phyloP scores from a whole-genome alignment of 768 basidiomycete genomes.

The Mycena epipterygia region DNA sequence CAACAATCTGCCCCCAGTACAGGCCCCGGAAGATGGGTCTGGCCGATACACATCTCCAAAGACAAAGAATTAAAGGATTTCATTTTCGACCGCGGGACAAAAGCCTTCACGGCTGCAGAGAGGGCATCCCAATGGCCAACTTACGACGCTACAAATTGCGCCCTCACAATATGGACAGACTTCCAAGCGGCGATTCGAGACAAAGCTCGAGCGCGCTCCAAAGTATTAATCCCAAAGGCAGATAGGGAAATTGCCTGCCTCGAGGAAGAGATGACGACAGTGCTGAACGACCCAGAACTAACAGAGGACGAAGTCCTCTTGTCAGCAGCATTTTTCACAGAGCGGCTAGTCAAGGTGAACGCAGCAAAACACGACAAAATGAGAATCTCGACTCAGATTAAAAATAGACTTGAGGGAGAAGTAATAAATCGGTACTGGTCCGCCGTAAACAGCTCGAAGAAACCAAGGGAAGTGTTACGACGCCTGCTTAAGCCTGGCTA shows the following conservation, averaged over 20 bases:
- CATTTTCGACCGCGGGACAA: background rate
- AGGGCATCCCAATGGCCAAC: background rate
- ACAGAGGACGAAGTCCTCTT: background rate
- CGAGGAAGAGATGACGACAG: background rate
- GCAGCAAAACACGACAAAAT: background rate
- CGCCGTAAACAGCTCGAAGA: background rate
- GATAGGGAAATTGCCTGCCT: no score
- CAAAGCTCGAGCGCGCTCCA: no score
- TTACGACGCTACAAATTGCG: background rate
- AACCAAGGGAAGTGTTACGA: constrained; percentile 8
- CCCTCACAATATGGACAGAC: background rate
- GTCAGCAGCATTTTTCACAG: background rate
- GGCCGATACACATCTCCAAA: constrained; percentile 38
- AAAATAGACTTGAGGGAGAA: background rate
- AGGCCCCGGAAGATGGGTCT: constrained; percentile 51
- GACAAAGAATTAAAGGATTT: constrained; percentile 25
- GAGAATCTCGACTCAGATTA: background rate
- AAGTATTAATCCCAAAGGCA: no score
- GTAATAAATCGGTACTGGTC: background rate
- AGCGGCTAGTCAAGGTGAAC: background rate
- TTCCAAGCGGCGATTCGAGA: no score
- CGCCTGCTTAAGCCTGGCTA: background rate
- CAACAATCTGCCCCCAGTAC: constrained; percentile 37
- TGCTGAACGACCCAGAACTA: background rate
- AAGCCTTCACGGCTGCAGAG: background rate